These are phyloP conservation scores for Chrysopogon serrulatus DNA, from an alignment of 176 grass and related monocot genomes.

Conservation along the genomic window DNA sequence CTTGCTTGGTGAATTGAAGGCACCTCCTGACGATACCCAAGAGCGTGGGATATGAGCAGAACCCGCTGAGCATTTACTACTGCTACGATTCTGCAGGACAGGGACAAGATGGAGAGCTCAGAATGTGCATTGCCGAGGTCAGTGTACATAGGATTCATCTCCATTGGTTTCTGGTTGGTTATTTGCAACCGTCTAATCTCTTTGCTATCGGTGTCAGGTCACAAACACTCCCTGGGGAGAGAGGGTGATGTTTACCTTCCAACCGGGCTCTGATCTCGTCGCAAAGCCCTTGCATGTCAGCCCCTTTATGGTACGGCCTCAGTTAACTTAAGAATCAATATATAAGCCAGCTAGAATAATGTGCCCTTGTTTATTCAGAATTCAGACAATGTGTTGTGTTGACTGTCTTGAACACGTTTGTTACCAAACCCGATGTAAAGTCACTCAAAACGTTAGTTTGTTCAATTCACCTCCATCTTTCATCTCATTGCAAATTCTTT, in stretches of 20 bases:
- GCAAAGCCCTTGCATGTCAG: conserved; percentile 90
- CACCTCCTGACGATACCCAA: conserved; percentile 79
- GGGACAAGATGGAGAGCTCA: conserved; percentile 29
- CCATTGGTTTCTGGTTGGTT: background rate
- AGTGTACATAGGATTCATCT: background rate
- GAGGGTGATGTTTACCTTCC: conserved; percentile 73
- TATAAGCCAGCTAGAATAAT: background rate
- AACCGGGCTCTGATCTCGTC: conserved; percentile 66
- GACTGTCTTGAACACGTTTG: background rate
- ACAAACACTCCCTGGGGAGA: conserved; percentile 96
- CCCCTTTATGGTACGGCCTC: conserved; percentile 77
- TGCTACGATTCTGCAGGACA: conserved; percentile 56
- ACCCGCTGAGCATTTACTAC: conserved; percentile 89
- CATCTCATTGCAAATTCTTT: background rate
- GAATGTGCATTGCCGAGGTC: conserved; percentile 83
- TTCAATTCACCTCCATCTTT: background rate
- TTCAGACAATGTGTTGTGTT: background rate
- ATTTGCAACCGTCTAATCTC: background rate
- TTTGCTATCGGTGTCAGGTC: conserved; percentile 37
- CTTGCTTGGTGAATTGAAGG: conserved; percentile 33
- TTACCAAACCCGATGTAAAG: background rate
- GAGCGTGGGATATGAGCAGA: conserved; percentile 88
- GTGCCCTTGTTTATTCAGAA: background rate
- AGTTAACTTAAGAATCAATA: background rate
- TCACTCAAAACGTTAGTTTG: background rate